A percentile compares a stretch with the other conserved stretches of the same genome.
Conservation (phyloP, 768 basidiomycete species). For the Lentinula detonsa region DNA sequence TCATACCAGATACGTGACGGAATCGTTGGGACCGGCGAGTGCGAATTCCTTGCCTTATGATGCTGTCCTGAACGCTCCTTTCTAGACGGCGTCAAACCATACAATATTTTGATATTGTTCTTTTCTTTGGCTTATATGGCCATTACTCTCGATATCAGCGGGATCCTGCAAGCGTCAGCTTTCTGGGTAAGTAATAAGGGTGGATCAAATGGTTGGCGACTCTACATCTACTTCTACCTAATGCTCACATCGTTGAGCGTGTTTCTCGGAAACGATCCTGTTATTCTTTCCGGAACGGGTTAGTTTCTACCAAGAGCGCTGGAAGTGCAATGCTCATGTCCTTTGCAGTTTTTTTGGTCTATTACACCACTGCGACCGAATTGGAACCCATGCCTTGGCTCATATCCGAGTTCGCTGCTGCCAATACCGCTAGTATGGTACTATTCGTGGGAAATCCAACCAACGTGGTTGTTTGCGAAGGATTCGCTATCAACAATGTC, state of each 20-base stretch:
- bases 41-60: background rate
- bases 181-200: slow-evolving; percentile 82
- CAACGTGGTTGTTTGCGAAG: slow-evolving; percentile 88
- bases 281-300: slow-evolving; percentile 81
- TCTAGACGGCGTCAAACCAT: slow-evolving; percentile 70
- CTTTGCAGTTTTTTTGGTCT: slow-evolving; percentile 64
- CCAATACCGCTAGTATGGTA: slow-evolving; percentile 73
- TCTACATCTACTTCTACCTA: slow-evolving; percentile 78
- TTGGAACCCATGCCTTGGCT: slow-evolving; percentile 60
- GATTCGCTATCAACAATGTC: slow-evolving; percentile 71
- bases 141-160: slow-evolving; percentile 86
- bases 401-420: slow-evolving; percentile 71
- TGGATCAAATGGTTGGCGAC: slow-evolving; percentile 60
- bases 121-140: slow-evolving; percentile 91
- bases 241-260: slow-evolving; percentile 76
- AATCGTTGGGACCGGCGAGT: slow-evolving; percentile 54
- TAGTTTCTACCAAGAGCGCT: background rate
- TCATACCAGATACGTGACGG: slow-evolving; percentile 53
- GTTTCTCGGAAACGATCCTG: slow-evolving; percentile 89
- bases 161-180: slow-evolving; percentile 79
- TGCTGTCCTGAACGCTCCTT: background rate
- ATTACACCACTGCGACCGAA: slow-evolving; percentile 69
- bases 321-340: background rate
- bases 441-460: slow-evolving; percentile 89
- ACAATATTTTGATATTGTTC: slow-evolving; percentile 92